Percentiles rank a stretch among this genome's conserved stretches.
Conservation (phyloP, 1,284 basidiomycete species). For the Melampsora larici-populina region DNA sequence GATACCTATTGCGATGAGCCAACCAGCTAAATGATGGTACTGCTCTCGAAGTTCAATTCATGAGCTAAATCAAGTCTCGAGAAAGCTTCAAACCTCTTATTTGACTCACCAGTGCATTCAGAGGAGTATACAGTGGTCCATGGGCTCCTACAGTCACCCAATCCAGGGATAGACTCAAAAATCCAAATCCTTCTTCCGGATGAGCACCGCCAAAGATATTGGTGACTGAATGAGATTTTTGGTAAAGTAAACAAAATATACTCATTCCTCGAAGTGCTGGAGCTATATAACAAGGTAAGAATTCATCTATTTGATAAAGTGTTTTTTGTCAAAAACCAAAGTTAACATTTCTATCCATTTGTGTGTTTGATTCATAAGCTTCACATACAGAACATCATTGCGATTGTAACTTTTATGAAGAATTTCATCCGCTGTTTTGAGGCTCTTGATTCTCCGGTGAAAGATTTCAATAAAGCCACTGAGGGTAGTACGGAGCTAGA, state of each 20-base stretch:
- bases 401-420: constrained; percentile 19
- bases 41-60: not conserved
- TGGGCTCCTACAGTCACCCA: constrained; percentile 1
- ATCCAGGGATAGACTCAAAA: constrained; percentile 3
- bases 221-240: not conserved
- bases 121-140: constrained; percentile 6
- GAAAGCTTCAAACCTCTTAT: not conserved
- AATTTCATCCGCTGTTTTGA: constrained; percentile 4
- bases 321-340: too few relatives aligned
- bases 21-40: constrained; percentile 32
- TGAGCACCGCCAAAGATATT: not conserved
- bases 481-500: constrained; percentile 20
- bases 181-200: constrained; percentile 8
- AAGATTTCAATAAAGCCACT: constrained; percentile 25
- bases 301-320: constrained; percentile 2
- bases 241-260: not conserved
- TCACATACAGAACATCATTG: not conserved
- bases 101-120: not conserved
- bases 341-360: not conserved
- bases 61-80: not conserved
- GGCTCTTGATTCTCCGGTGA: constrained; percentile 7
- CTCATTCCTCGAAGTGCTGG: constrained; percentile 28
- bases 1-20: constrained; percentile 21
- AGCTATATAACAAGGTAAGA: constrained; percentile 38
- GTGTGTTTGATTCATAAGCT: too few relatives aligned